phyloP scores from a whole-genome alignment of 148 eudicot species.

The Vaccinium vitisidaea region DNA sequence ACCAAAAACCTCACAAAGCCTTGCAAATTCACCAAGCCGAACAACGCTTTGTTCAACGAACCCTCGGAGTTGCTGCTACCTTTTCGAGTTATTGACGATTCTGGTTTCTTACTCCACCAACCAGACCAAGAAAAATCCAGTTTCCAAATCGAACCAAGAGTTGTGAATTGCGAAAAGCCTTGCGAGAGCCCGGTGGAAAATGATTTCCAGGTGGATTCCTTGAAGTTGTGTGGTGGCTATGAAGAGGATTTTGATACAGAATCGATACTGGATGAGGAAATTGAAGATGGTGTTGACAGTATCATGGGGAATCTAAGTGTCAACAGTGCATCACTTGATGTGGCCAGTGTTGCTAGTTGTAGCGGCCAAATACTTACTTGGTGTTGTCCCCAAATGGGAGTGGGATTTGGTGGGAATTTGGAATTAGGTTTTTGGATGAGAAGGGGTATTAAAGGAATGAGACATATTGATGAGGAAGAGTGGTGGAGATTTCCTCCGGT shows the following conservation, averaged over 20 bases:
- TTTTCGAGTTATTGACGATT: conserved; percentile 31
- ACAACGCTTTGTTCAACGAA: conserved; percentile 36
- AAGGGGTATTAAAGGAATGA: conserved; percentile 39
- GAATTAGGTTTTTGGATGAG: conserved; percentile 53
- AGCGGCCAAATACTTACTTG: conserved; percentile 31
- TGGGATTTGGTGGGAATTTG: conserved; percentile 47
- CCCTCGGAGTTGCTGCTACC: conserved; percentile 69
- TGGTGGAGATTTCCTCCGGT: conserved; percentile 75
- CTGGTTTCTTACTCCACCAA: conserved; percentile 35
- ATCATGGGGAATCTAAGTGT: conserved; percentile 67
- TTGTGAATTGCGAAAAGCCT: conserved; percentile 30
- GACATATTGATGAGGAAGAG: conserved; percentile 52
- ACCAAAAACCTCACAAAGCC: conserved; percentile 59
- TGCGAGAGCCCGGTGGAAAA: conserved; percentile 23
- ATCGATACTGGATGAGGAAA: conserved; percentile 81
- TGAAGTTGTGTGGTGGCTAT: neutral
- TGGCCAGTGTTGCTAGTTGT: neutral
- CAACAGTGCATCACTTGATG: conserved; percentile 17
- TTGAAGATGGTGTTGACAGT: conserved; percentile 76
- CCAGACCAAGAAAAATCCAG: conserved; percentile 40
- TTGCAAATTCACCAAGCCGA: conserved; percentile 43
- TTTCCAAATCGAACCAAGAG: conserved; percentile 32
- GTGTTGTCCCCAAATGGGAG: conserved; percentile 72
- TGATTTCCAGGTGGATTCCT: conserved; percentile 26
- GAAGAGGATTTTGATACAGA: conserved; percentile 39